phyloP scores from a whole-genome alignment of 83 land plant genomes.

The Picea engelmannii region DNA sequence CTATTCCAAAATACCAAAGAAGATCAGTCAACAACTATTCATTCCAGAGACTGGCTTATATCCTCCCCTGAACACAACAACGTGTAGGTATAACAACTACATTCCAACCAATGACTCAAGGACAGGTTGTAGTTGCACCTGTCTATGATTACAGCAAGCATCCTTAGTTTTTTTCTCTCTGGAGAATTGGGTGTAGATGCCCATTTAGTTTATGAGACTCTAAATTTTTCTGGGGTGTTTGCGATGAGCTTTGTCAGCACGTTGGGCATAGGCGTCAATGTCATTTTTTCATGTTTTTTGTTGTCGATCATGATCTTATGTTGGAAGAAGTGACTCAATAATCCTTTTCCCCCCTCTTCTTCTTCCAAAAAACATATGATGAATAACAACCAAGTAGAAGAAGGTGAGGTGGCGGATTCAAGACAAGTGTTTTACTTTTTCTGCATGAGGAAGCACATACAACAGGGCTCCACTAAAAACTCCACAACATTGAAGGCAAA shows the following conservation, averaged over 20 bases:
- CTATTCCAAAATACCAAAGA: too few relatives aligned
- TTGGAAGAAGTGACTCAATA: constrained; percentile 53
- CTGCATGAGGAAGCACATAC: constrained; percentile 45
- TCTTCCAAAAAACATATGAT: too few relatives aligned
- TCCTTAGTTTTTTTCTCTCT: too few relatives aligned
- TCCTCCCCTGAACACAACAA: too few relatives aligned
- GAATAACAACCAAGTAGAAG: neutral
- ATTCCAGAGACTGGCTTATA: too few relatives aligned
- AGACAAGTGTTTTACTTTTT: constrained; percentile 36
- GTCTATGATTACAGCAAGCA: too few relatives aligned
- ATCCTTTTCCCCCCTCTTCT: neutral
- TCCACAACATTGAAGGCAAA: constrained; percentile 3
- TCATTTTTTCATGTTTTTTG: constrained; percentile 53
- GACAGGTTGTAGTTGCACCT: too few relatives aligned
- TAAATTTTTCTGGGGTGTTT: neutral
- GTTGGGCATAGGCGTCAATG: constrained; percentile 52
- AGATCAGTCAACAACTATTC: too few relatives aligned
- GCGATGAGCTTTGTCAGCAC: constrained; percentile 50
- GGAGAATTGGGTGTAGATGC: too few relatives aligned
- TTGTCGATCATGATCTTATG: constrained; percentile 48
- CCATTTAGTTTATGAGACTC: too few relatives aligned
- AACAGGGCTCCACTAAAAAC: constrained; percentile 18
- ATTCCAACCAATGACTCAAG: neutral
- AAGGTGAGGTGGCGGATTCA: constrained; percentile 22
- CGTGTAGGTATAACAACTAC: neutral